Evolutionary conservation across 2,329 filamentous ascomycete species (phyloP), one percentile per base, ranked within the genome.

Genomic region (Diplodia intermedia): DNA sequence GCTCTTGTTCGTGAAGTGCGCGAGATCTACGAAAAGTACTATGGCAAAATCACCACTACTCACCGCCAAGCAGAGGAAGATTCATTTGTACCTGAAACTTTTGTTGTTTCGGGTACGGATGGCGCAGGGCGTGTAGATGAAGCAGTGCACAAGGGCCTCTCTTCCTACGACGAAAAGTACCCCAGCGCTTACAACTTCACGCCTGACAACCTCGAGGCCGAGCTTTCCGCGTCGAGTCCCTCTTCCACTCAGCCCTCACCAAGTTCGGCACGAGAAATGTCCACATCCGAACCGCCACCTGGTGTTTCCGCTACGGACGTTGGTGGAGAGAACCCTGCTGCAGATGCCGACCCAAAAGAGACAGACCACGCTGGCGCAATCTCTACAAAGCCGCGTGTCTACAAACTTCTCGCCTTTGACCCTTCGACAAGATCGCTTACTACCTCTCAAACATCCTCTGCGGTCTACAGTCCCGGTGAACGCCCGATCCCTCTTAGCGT

Each of bases 21-120:
- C 47, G 73, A 72, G 23, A 81, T 83, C 57, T 82, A 83, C 70
- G 81, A 83, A 71, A 75, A 79, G 47, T 68, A 70, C 11, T 83
- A 82, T 69, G 81, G 81, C 23, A 75, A 71, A 6, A 82, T 82
- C 57, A 67, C 55, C 36, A 53, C 55, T 18, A 43, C 50, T 40
- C 66, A 67, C 38, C 65, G 65, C n/a, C 66, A 67, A 33, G 20
- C 62, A 23, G n/a, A 54, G 14, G 47, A 55, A 15, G 29, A 15
- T 12, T 54, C 62, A 14, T 6, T 38, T 12, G 20, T 15, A 26
- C 43, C 43, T 15, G 31, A 36, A 31, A n/a, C 63, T 38, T n/a
- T 36, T 6, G 20, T 4, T 12, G 15, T 38, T 18, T 6, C 31
- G 14, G 8, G 20, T 11, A 23, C 54, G 3, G 54, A 52, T 31